These are phyloP conservation scores for Nelumbo lutea DNA, from an alignment of 164 flowering plant genomes.

Conservation along the genomic window DNA sequence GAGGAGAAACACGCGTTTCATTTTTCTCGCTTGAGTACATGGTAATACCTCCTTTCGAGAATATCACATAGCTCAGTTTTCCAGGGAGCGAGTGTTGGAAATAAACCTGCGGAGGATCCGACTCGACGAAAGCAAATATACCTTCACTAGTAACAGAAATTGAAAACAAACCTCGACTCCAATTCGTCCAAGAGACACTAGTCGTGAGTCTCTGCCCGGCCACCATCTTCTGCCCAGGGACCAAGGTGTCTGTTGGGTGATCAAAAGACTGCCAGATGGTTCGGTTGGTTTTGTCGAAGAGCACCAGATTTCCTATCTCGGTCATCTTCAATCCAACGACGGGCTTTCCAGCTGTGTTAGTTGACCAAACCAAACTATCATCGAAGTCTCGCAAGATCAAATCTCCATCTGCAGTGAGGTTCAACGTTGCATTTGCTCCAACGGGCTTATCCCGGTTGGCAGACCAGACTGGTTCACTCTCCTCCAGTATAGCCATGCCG, in stretches of 20 bases:
- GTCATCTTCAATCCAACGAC: slow-evolving; percentile 21
- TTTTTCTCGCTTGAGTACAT: slow-evolving; percentile 6
- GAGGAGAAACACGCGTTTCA: no score
- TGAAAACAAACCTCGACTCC: slow-evolving; percentile 5
- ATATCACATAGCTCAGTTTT: not conserved
- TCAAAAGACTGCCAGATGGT: slow-evolving; percentile 31
- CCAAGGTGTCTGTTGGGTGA: slow-evolving; percentile 22
- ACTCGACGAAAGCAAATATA: slow-evolving; percentile 5
- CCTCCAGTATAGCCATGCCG: no score
- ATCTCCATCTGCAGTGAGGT: slow-evolving; percentile 21
- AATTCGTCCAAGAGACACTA: no score
- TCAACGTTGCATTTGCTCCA: slow-evolving; percentile 12
- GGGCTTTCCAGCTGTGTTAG: slow-evolving; percentile 15
- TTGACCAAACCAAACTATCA: slow-evolving; percentile 21
- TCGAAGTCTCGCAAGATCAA: slow-evolving; percentile 20
- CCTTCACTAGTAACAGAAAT: not conserved
- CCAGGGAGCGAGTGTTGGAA: not conserved
- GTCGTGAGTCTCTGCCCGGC: slow-evolving; percentile 11
- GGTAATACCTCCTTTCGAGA: not conserved
- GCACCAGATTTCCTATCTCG: slow-evolving; percentile 17
- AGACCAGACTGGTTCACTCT: slow-evolving; percentile 18
- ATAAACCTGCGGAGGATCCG: slow-evolving; percentile 12
- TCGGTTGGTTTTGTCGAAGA: slow-evolving; percentile 5
- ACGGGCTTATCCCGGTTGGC: slow-evolving; percentile 18
- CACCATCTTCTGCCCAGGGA: slow-evolving; percentile 21